phyloP scores from a whole-genome alignment of 768 basidiomycete genomes.

The Lanmaoa rubissima region DNA sequence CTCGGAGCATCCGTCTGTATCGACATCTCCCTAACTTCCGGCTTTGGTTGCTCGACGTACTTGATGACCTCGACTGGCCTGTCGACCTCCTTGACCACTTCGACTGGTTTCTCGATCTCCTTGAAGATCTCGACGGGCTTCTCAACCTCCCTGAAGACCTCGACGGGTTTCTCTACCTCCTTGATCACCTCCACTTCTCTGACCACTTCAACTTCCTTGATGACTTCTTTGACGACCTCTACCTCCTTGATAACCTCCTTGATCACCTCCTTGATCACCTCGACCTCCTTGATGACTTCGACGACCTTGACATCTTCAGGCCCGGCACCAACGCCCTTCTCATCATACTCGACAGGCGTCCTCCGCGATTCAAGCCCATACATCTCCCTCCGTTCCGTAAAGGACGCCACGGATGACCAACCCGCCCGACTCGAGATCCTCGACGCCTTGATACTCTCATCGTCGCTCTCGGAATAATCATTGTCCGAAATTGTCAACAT shows the following conservation, averaged over 20 bases:
- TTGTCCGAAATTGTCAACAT: constrained; percentile 68
- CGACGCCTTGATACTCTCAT: constrained; percentile 77
- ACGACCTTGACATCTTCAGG: constrained; percentile 32
- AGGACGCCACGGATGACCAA: constrained; percentile 26
- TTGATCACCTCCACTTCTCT: constrained; percentile 27
- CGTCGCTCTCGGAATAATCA: constrained; percentile 57
- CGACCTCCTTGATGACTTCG: constrained; percentile 32
- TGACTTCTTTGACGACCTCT: constrained; percentile 26
- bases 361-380: constrained; percentile 1
- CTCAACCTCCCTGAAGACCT: constrained; percentile 26
- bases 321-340: constrained; percentile 37
- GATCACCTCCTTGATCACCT: constrained; percentile 30
- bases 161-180: constrained; percentile 23
- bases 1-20: constrained; percentile 69
- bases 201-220: constrained; percentile 37
- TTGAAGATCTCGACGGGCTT: constrained; percentile 22
- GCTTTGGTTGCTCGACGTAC: constrained; percentile 45
- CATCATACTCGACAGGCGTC: constrained; percentile 49
- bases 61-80: constrained; percentile 27
- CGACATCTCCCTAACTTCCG: constrained; percentile 69
- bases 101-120: constrained; percentile 32
- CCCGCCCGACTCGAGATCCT: constrained; percentile 36
- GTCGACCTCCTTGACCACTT: constrained; percentile 35
- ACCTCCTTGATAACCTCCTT: constrained; percentile 31
- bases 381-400: constrained; percentile 13